Base-by-base conservation (phyloP, 495 filamentous ascomycete species). In the Podospora didyma region DNA sequence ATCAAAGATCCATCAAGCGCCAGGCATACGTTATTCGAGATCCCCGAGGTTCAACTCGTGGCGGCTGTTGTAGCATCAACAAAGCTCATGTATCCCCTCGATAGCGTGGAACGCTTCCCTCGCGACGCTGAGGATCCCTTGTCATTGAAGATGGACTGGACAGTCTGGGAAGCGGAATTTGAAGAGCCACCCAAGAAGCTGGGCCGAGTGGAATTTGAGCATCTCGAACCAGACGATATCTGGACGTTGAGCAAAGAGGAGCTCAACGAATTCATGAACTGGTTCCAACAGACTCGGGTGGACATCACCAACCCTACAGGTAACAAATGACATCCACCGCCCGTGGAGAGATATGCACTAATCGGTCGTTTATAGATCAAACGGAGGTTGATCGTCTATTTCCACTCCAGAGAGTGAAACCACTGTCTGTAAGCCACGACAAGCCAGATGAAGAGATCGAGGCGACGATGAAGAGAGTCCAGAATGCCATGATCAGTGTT, bases 201-300 rank as follows among this genome's bases (percentile, higher is more conserved):
- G 12, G 47, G 34, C 7, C 52, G 58, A 19, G 34, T 65, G 23
- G 56, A 66, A 20, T 68, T 66, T 24, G 58, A 75, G 41, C 66
- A 80, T 9, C 69, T 90, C 50, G 82, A 77, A 5, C 85, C 93
- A 20, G 70, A 75, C 1, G 87, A 95, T 49, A 77, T 90, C 2
- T 82, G 92, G 57, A 64, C 69, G 2, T 87, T 97, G 87, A 79
- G 73, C 1, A 76, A 78, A 17, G 65, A 75, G 10, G 82, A 95
- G 56, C 67, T 97, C 51, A 87, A 94, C 59, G 81, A 88, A 49
- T 96, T 96, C 57, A 76, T 98, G 77, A 84, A 92, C 68, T 97
- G 89, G 89, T 96, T 89, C 63, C 86, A 93, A 66, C 79, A 81
- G 60, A 90, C 76, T 26, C 95, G 86, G 82, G 64, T 88, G 52